Evolutionary conservation across 225 moss, liverwort and hornwort species (phyloP), one percentile per base, ranked within the genome.

Genomic region (Marchantia polymorpha): DNA sequence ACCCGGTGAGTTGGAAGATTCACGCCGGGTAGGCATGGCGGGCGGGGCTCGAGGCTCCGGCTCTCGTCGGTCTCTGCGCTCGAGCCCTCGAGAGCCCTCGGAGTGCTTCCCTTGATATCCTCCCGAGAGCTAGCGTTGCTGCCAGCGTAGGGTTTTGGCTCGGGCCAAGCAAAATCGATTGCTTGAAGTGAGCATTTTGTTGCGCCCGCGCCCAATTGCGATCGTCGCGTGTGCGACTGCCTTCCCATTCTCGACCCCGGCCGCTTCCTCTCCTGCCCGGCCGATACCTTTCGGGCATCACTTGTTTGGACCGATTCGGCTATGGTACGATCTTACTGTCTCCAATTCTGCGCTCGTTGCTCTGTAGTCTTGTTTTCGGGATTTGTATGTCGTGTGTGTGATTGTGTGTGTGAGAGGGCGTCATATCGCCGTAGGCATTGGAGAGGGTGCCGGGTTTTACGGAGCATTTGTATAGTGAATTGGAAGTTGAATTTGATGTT

Each of bases 141-240:
- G 51, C 73, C 7, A 59, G 27, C 58, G 58, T 75, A 75, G 75
- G 75, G 75, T 60, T 64, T 59, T 58, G 75, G 59, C 75, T 59
- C 59, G 19, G 58, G 39, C 75, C 52, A 75, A 31, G 58, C 58
- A 31, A 46, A 58, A 72, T 20, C 30, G 75, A 46, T 75, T 56
- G 75, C 75, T 75, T 75, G 19, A 4, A 59, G 58, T 17, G 58
- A 10, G 11, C 2, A 52, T 72, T 72, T 3, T 19, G 72, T 10
- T 50, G 30, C 6, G 7, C 4, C 5, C 5, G 5, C 39, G 39
- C 39, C 39, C 39, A 39, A 39, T 13, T 19, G 75, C n/a, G 19
- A 39, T 59, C 20, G 31, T 75, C 59, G 75, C 75, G 75, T 75
- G 75, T 31, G 58, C 75, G 59, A 60, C 58, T 31, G 58, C 75